phyloP scores from a whole-genome alignment of 2,329 filamentous ascomycete species.

The Aspergillus pseudonomiae region DNA sequence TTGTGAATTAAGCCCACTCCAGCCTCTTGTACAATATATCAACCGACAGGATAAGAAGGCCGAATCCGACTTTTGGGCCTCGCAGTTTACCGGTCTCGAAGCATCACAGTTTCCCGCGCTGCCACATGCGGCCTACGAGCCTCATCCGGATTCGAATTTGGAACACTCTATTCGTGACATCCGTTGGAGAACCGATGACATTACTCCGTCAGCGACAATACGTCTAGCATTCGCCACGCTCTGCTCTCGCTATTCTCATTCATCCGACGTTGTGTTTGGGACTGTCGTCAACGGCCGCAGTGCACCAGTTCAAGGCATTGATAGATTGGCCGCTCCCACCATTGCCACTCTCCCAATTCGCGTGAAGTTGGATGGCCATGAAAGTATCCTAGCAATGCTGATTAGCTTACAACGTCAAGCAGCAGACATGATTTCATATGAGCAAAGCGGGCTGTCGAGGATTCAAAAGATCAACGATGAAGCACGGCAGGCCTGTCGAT shows the following conservation, averaged over 20 bases:
- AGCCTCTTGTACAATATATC: conserved; percentile 1
- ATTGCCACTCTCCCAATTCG: conserved; percentile 20
- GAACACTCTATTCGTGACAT: neutral
- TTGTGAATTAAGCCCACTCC: neutral
- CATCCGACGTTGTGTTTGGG: conserved; percentile 45
- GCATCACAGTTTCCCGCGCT: conserved; percentile 6
- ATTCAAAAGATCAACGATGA: conserved; percentile 54
- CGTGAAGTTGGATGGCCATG: conserved; percentile 12
- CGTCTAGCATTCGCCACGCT: conserved; percentile 43
- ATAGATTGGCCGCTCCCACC: conserved; percentile 34
- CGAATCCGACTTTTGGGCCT: conserved; percentile 5
- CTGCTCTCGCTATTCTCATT: conserved; percentile 36
- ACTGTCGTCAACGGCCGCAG: conserved; percentile 45
- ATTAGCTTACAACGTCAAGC: conserved; percentile 57
- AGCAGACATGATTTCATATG: conserved; percentile 58
- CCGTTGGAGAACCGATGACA: neutral
- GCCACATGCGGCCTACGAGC: conserved; percentile 1
- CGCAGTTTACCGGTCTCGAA: conserved; percentile 6
- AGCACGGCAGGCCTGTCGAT: conserved; percentile 40
- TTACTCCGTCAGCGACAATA: conserved; percentile 35
- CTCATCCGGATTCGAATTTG: conserved; percentile 1
- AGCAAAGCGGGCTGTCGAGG: conserved; percentile 56
- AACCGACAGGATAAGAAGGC: neutral
- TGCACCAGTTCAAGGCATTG: conserved; percentile 39
- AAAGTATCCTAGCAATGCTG: conserved; percentile 51